Percentiles rank a stretch among this genome's conserved stretches.
phyloP scores from a whole-genome alignment of 2,329 filamentous ascomycete species.

The Waltergamsia citrina region DNA sequence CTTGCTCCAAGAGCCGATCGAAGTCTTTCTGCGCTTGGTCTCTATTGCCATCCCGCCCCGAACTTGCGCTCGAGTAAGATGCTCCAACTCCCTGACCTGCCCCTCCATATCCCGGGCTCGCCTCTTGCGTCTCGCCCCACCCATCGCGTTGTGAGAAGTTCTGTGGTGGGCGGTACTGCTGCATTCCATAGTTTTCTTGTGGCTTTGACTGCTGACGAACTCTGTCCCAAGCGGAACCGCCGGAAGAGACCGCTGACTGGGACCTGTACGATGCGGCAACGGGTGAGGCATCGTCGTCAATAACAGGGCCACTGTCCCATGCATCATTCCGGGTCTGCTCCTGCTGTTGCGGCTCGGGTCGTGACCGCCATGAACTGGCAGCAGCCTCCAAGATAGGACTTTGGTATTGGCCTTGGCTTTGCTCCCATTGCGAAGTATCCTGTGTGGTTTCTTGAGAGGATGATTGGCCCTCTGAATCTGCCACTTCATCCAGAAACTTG shows the following conservation, averaged over 20 bases:
- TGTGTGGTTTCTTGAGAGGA: too few species aligned
- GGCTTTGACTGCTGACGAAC: conserved; percentile 25
- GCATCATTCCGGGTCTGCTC: neutral
- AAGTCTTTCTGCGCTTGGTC: conserved; percentile 41
- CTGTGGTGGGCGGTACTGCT: too few species aligned
- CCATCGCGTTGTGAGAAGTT: conserved; percentile 3
- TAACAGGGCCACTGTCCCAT: conserved; percentile 7
- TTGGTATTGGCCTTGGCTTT: neutral
- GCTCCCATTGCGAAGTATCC: neutral
- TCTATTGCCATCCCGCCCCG: too few species aligned
- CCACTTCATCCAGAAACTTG: too few species aligned
- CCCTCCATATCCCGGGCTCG: conserved; percentile 13
- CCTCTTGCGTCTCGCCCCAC: conserved; percentile 10
- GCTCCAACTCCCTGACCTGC: too few species aligned
- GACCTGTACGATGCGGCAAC: conserved; percentile 20
- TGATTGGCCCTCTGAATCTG: too few species aligned
- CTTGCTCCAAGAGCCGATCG: conserved; percentile 36
- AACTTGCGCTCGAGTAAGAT: too few species aligned
- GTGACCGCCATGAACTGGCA: neutral
- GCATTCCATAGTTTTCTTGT: neutral
- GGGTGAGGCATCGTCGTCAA: conserved; percentile 34
- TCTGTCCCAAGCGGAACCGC: conserved; percentile 33
- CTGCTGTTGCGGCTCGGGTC: neutral
- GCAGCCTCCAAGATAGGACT: too few species aligned
- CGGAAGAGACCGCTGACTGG: conserved; percentile 7